Conservation (phyloP, 768 basidiomycete species). For the Tulasnella sp. region DNA sequence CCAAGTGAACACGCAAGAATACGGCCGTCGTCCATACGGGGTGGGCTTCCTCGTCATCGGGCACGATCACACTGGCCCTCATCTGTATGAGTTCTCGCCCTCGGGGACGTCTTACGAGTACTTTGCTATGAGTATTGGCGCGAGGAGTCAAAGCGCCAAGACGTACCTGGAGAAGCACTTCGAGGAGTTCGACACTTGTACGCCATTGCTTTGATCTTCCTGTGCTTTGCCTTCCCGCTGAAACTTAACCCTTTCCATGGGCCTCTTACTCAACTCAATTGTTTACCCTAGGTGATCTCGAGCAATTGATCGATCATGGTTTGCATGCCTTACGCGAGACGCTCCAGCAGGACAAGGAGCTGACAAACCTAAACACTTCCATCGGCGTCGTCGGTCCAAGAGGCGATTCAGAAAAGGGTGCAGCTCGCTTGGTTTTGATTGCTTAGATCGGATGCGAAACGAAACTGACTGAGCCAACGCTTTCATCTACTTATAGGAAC, state of each 20-base stretch:
- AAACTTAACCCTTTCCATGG: background rate
- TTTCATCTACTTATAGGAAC: background rate
- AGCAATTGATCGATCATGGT: conserved; percentile 85
- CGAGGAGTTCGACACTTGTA: conserved; percentile 76
- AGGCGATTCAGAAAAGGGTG: conserved; percentile 44
- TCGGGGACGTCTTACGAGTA: conserved; percentile 97
- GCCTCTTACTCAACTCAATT: too few species aligned
- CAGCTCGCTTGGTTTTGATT: conserved; percentile 6
- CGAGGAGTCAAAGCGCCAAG: conserved; percentile 94
- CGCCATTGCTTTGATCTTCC: too few species aligned
- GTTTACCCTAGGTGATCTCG: conserved; percentile 66
- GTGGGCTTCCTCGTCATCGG: conserved; percentile 98
- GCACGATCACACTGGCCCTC: conserved; percentile 90
- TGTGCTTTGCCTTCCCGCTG: background rate
- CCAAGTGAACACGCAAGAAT: conserved; percentile 97
- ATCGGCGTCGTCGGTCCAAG: conserved; percentile 82
- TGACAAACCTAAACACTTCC: conserved; percentile 86
- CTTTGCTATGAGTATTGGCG: conserved; percentile 96
- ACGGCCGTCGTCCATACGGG: conserved; percentile 93
- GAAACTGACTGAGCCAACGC: too few species aligned
- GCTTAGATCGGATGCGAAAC: background rate
- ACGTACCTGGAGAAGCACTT: conserved; percentile 96
- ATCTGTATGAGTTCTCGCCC: conserved; percentile 96
- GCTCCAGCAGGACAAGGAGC: conserved; percentile 95
- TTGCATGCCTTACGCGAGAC: conserved; percentile 92